phyloP scores from a whole-genome alignment of 441 rosid species.

The Manihot esculenta region DNA sequence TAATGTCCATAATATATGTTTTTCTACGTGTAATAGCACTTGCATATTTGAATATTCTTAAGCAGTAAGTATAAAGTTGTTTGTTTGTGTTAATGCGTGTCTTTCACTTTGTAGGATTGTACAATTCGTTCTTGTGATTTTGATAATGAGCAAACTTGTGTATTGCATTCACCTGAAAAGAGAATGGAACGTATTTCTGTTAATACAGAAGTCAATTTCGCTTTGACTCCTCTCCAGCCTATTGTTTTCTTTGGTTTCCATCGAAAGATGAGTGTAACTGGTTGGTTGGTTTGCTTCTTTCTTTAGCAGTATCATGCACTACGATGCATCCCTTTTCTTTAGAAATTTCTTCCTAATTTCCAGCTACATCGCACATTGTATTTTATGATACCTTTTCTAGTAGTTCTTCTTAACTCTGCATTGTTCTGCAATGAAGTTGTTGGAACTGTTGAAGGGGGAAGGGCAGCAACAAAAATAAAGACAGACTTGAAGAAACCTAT shows the following conservation, averaged over 20 bases:
- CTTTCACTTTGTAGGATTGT: conserved; percentile 69
- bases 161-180: conserved; percentile 96
- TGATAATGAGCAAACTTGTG: conserved; percentile 92
- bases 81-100: too few species aligned
- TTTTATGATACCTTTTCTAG: conserved; percentile 9
- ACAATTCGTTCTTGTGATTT: conserved; percentile 96
- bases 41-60: neutral
- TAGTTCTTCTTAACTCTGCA: conserved; percentile 19
- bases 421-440: conserved; percentile 62
- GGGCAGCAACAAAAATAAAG: conserved; percentile 93
- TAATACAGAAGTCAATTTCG: conserved; percentile 90
- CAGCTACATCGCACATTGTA: neutral
- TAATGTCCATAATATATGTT: neutral
- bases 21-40: neutral
- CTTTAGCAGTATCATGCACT: neutral
- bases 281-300: conserved; percentile 37
- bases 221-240: conserved; percentile 94
- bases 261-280: conserved; percentile 95
- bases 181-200: conserved; percentile 72
- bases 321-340: conserved; percentile 1
- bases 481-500: conserved; percentile 96
- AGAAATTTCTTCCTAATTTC: neutral
- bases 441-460: conserved; percentile 98
- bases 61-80: neutral
- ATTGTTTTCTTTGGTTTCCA: conserved; percentile 98